Evolutionary conservation across 2,329 filamentous ascomycete genomes (phyloP), one percentile per base, ranked within the genome.

Genomic region (Trichoderma arundinaceum): DNA sequence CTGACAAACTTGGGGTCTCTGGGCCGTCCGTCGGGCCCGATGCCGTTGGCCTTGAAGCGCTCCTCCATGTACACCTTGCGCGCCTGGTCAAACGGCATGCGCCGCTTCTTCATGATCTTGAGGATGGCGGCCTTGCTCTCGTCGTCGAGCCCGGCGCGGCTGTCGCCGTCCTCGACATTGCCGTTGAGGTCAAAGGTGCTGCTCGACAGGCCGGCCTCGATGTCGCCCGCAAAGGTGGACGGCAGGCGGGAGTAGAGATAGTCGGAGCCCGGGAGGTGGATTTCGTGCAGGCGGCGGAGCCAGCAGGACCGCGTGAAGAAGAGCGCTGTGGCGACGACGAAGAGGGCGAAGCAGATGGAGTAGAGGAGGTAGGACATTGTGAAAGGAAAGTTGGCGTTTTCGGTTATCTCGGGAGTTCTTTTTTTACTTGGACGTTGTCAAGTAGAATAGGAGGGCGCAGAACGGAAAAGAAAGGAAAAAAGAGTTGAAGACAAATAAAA

Each of bases 1-100:
- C 92, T 96, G 67, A 98, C 93, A 75, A 97, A 96, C 82, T 97
- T 97, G 68, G 94, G 93, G 81, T 98, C 94, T 75, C 88, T 86
- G 68, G 95, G 95, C 72, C 89, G 81, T 4, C 95, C 95, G 78
- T 99, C 95, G 5, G 91, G 85, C 1, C 89, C 92, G 75, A 99
- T 97, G 59, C 92, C 91, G 73, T 96, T 92, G 75, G 89, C 92
- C 75, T 88, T 88, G 80, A 99, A 97, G 66, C 89, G 84, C 72
- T 91, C 88, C 80, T 97, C 91, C 79, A 93, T 95, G 76, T 91
- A 96, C 52, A 92, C 84, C 72, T 92, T 86, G 71, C 95, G 86
- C 44, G 94, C 95, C 80, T 97, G 92, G 79, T 99, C 94, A 76
- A 99, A 99, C 67, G 84, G 86, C 69, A 98, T 86, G 66, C 89